Percentiles rank a stretch among this genome's conserved stretches.
Evolutionary conservation across 2,329 filamentous ascomycete genomes (phyloP).

Genomic region (Penicillium sp.): DNA sequence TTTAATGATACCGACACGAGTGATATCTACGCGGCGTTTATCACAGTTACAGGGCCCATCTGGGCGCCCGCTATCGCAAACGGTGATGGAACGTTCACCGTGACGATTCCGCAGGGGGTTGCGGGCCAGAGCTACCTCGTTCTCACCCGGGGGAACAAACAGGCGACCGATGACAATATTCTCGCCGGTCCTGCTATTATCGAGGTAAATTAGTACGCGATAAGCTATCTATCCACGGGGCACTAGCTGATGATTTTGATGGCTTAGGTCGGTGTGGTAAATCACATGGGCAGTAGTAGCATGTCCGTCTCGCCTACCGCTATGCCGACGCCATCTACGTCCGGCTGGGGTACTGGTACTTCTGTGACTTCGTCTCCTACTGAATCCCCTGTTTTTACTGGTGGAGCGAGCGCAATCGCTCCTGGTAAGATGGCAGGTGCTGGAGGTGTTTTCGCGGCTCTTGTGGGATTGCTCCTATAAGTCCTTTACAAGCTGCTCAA

Average conservation of each 20-base stretch:
- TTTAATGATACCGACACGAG: slow-evolving; percentile 29
- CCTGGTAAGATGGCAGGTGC: neutral
- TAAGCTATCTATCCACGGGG: too few species aligned
- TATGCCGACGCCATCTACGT: neutral
- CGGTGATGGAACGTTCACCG: slow-evolving; percentile 25
- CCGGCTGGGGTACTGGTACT: neutral
- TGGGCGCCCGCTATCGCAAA: slow-evolving; percentile 19
- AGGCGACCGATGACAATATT: slow-evolving; percentile 35
- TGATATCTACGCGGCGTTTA: slow-evolving; percentile 27
- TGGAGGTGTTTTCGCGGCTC: neutral
- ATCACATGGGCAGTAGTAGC: neutral
- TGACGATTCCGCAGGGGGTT: slow-evolving; percentile 30
- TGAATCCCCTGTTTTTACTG: neutral
- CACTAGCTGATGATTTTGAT: neutral
- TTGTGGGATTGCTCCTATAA: neutral
- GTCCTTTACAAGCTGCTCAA: too few species aligned
- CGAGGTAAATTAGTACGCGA: slow-evolving; percentile 29
- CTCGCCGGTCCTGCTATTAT: slow-evolving; percentile 39
- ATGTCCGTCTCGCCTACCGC: neutral
- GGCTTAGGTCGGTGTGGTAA: neutral
- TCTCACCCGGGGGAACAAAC: slow-evolving; percentile 29
- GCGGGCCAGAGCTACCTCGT: slow-evolving; percentile 37
- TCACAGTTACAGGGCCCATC: slow-evolving; percentile 30
- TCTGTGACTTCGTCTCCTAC: neutral
- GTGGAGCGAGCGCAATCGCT: neutral